Evolutionary conservation across 768 basidiomycete genomes (phyloP).

Genomic region (Phanerodontia chrysosporium): DNA sequence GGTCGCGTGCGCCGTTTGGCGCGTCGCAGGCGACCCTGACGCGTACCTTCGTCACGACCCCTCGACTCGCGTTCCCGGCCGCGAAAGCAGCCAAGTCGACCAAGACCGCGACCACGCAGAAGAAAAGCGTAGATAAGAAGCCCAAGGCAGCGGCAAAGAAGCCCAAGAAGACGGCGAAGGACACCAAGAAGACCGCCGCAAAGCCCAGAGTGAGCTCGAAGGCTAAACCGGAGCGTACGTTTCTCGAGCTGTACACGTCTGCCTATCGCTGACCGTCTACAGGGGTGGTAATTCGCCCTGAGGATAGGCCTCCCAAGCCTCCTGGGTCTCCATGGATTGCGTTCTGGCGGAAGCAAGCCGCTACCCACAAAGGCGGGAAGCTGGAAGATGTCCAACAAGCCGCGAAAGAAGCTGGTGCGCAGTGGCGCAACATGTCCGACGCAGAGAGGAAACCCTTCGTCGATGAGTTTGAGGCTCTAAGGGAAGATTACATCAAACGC

Average conservation of each 20-base stretch:
- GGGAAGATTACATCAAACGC: neutral
- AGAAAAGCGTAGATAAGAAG: neutral
- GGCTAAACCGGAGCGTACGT: neutral
- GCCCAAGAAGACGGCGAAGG: neutral
- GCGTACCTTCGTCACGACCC: slow-evolving; percentile 11
- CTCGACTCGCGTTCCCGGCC: slow-evolving; percentile 4
- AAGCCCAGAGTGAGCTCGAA: neutral
- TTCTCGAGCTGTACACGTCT: neutral
- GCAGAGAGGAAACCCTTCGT: neutral
- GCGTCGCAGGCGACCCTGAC: neutral
- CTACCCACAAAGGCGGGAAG: neutral
- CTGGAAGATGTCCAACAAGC: neutral
- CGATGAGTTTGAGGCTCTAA: neutral
- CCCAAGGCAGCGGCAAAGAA: neutral
- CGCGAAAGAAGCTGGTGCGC: neutral
- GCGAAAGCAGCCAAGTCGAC: neutral
- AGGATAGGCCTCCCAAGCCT: slow-evolving; percentile 7
- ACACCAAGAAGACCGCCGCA: neutral
- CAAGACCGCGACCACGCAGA: neutral
- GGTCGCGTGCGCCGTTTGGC: slow-evolving; percentile 1
- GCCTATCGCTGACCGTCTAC: neutral
- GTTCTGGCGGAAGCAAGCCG: neutral
- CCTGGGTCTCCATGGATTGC: neutral
- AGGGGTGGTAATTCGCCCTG: neutral
- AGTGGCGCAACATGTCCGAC: slow-evolving; percentile 1